Evolutionary conservation across 768 basidiomycete species (phyloP), one percentile per base, ranked within the genome.

Genomic region (Leccinum imitatum): DNA sequence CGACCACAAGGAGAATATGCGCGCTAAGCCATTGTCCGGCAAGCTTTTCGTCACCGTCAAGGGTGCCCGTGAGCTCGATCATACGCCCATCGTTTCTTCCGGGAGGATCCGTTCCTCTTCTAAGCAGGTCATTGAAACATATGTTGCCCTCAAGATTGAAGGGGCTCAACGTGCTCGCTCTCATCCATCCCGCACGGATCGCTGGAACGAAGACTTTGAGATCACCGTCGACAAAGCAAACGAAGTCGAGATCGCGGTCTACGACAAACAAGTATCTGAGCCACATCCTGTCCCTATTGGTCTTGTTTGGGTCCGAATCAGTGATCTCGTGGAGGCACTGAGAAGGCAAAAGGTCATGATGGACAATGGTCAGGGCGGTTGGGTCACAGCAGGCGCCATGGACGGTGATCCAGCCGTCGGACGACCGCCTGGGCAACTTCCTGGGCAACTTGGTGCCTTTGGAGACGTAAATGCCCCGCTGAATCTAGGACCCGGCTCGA

Each of bases 131-230:
- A 77, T 78, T 41, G 97, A 99, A 72, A 96, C 97, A 1, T 85
- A 86, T 71, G 91, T 98, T 47, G 93, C 93, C 35, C 84, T 98
- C 77, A 97, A 98, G 71, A 91, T 98, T 11, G 97, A 99, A 78
- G 95, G 96, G 21, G 94, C 92, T 19, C 91, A 95, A 66, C 83
- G 92, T 14, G 96, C 93, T 5, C 87, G 89, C 59, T 95, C 95
- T 0, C 94, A 96, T 71, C 91, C 93, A 8, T 89, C 94, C 10
- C 87, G 94, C 60, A 97, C 90, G 30, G 97, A 98, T 75, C 87
- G 91, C 50, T 99, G 97, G 97, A 93, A 93, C 71, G 95, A 99
- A 75, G 92, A 95, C 60, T 98, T 98, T 63, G 94, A 96, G 74
- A 93, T 99, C 60, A 82, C 88, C 0, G 91, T 98, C 44, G 96